A percentile compares a stretch with the other conserved stretches of the same genome.
These are phyloP conservation scores for Pythium periplocum DNA, from an alignment of 352 stramenopile species.

Conservation along the genomic window DNA sequence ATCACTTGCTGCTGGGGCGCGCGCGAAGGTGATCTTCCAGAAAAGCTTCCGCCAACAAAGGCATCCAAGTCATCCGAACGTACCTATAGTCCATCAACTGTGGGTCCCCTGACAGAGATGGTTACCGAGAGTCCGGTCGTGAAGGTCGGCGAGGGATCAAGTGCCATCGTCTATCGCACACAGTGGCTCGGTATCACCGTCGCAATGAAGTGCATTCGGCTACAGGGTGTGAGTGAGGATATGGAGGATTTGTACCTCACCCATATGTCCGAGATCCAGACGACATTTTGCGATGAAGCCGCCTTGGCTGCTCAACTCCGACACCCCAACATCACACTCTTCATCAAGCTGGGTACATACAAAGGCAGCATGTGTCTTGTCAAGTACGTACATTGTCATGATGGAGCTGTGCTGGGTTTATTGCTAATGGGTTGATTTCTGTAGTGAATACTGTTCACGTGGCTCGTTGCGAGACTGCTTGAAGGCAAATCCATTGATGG, in stretches of 20 bases:
- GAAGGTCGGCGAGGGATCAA: conserved; percentile 66
- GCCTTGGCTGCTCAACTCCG: conserved; percentile 52
- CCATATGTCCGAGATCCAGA: conserved; percentile 49
- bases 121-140: conserved; percentile 46
- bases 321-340: conserved; percentile 73
- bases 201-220: conserved; percentile 65
- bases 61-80: neutral
- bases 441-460: conserved; percentile 59
- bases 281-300: conserved; percentile 64
- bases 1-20: conserved; percentile 26
- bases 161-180: conserved; percentile 56
- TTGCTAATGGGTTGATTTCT: conserved; percentile 2
- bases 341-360: conserved; percentile 66
- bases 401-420: conserved; percentile 2
- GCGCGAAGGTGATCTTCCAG: neutral
- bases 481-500: conserved; percentile 49
- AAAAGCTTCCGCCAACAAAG: neutral
- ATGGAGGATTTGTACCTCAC: conserved; percentile 62
- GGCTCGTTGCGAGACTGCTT: conserved; percentile 60
- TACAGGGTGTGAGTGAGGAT: conserved; percentile 36
- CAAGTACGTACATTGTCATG: conserved; percentile 38
- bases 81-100: conserved; percentile 16
- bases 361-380: conserved; percentile 62
- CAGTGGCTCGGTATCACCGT: conserved; percentile 74
- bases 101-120: conserved; percentile 46